These are phyloP conservation scores for Ceratorhiza oryzae-sativae DNA, from an alignment of 1,284 basidiomycete genomes.

Conservation along the genomic window DNA sequence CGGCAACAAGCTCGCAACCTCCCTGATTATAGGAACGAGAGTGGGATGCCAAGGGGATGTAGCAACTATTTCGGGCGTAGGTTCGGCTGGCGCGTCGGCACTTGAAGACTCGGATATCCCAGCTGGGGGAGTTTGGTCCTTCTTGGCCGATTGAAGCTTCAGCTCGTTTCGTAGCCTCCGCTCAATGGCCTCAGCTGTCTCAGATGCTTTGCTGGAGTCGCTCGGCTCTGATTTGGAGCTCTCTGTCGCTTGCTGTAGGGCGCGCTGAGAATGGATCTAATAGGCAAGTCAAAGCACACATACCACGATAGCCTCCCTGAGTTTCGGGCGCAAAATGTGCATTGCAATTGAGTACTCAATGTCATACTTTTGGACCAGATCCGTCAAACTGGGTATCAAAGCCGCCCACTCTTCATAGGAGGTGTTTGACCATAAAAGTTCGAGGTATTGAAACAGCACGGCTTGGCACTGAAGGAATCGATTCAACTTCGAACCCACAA, in stretches of 20 bases:
- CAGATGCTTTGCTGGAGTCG: constrained; percentile 23
- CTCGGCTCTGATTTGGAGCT: constrained; percentile 19
- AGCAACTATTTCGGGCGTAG: constrained; percentile 2
- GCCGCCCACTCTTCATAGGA: constrained; percentile 51
- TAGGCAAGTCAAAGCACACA: constrained; percentile 45
- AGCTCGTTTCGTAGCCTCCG: constrained; percentile 36
- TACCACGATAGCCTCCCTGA: constrained; percentile 70
- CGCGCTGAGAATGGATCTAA: background rate
- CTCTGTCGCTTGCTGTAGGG: constrained; percentile 24
- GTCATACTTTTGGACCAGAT: constrained; percentile 76
- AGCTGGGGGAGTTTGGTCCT: constrained; percentile 17
- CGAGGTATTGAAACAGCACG: constrained; percentile 60
- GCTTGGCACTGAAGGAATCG: constrained; percentile 52
- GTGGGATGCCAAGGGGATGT: constrained; percentile 73
- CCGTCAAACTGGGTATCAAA: constrained; percentile 66
- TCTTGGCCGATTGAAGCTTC: constrained; percentile 40
- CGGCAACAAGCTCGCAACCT: constrained; percentile 72
- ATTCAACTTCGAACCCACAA: background rate
- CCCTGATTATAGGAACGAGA: constrained; percentile 70
- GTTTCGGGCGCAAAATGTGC: constrained; percentile 86
- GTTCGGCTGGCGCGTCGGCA: constrained; percentile 23
- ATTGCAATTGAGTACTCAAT: constrained; percentile 86
- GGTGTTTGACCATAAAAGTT: constrained; percentile 54
- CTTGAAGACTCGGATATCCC: constrained; percentile 16
- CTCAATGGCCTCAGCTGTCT: constrained; percentile 30